These are phyloP conservation scores for Podospora australis DNA, from an alignment of 495 filamentous ascomycete genomes.

Conservation along the genomic window DNA sequence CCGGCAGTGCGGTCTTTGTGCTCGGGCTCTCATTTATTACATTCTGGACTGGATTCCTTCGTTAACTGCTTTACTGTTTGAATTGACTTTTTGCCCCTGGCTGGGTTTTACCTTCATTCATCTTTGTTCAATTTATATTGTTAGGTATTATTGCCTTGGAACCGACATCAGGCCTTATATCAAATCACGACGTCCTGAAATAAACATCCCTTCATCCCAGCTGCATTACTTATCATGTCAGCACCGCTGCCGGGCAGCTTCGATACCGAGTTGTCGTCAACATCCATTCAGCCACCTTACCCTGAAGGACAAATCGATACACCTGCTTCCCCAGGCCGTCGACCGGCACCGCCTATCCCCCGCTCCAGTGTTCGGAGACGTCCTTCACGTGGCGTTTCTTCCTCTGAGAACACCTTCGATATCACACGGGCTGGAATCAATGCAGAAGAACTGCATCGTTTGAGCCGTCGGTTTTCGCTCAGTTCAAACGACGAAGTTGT, in stretches of 20 bases:
- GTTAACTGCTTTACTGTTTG: too few species aligned
- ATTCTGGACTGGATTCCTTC: not conserved
- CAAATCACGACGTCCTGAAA: not conserved
- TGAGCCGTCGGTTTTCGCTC: not conserved
- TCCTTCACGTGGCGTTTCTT: not conserved
- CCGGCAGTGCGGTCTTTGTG: not conserved
- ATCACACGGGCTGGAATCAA: not conserved
- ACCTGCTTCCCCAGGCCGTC: not conserved
- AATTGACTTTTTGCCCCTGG: not conserved
- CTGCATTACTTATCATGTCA: constrained; percentile 7
- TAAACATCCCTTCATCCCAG: not conserved
- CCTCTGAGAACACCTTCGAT: not conserved
- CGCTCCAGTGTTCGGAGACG: not conserved
- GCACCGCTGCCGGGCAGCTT: constrained; percentile 1
- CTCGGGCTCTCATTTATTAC: not conserved
- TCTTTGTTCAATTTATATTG: not conserved
- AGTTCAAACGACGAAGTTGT: not conserved
- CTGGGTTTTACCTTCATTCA: not conserved
- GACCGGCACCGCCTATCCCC: not conserved
- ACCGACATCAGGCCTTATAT: too few species aligned
- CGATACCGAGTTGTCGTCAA: not conserved
- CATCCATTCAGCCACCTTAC: not conserved
- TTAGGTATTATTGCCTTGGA: not conserved
- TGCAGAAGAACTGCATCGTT: not conserved
- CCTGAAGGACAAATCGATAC: too few species aligned